Evolutionary conservation across 2,329 filamentous ascomycete genomes (phyloP), one percentile per base, ranked within the genome.

Genomic region (Trichophyton schoenleinii): DNA sequence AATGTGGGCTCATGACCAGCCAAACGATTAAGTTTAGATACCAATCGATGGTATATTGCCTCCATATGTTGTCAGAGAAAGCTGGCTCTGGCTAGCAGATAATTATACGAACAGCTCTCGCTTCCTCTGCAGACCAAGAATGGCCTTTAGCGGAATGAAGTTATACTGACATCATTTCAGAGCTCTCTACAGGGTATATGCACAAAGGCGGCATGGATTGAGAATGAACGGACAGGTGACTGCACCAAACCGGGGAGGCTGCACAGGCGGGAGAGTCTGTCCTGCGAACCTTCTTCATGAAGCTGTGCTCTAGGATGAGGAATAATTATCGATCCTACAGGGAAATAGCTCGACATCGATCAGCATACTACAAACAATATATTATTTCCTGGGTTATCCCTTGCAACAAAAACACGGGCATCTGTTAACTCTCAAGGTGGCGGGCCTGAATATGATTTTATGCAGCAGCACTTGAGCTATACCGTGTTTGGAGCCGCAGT

Each of bases 401-500:
- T 28, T 25, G 46, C 20, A 52, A 31, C 20, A 22, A 6, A 13
- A 38, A 38, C 34, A 38, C 34, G 8, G 34, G 34, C 34, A 38
- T 38, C 34, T 13, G 2, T 28, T 52, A 2, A 48, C 22, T 11
- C 18, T 28, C 46, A 52, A 15, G 20, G 46, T 52, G 46, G 46
- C 46, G 46, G 46, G 11, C 11, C 46, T 52, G 46, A 52, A 52
- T 13, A 22, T 28, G 46, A 52, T 52, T 52, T 52, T 25, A 55
- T 55, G 31, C 31, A 34, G 34, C 28, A 36, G 4, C 15, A 25
- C 28, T 18, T 28, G 28, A 36, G 52, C 52, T 55, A 55, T 55
- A 36, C 52, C 52, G 13, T 55, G 28, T 55, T 55, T 36, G 52
- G 52, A 55, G 52, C 52, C 52, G 52, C 52, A 53, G 48, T 53